These are phyloP conservation scores for Boletus speciosus DNA, from an alignment of 768 basidiomycete species.

Conservation along the genomic window DNA sequence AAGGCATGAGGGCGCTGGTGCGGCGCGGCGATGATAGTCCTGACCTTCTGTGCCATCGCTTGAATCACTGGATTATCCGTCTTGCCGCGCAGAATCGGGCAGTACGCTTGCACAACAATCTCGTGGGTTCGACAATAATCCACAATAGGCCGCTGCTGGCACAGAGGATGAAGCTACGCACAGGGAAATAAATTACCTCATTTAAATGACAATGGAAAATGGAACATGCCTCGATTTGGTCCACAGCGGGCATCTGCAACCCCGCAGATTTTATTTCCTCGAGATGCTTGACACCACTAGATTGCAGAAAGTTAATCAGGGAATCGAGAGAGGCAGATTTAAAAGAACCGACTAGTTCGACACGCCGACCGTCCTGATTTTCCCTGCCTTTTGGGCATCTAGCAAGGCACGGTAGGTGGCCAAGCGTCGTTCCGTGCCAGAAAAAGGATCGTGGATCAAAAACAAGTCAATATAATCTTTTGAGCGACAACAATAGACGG, in stretches of 20 bases:
- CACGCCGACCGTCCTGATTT: slow-evolving; percentile 71
- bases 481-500: not conserved
- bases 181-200: slow-evolving; percentile 6
- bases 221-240: slow-evolving; percentile 70
- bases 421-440: slow-evolving; percentile 62
- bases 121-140: slow-evolving; percentile 61
- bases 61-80: slow-evolving; percentile 53
- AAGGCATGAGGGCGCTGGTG: slow-evolving; percentile 5
- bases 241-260: slow-evolving; percentile 64
- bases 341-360: slow-evolving; percentile 67
- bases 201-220: not conserved
- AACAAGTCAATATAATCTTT: slow-evolving; percentile 69
- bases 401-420: slow-evolving; percentile 68
- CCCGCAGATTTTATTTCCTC: slow-evolving; percentile 69
- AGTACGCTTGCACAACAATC: slow-evolving; percentile 72
- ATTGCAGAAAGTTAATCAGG: not conserved
- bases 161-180: slow-evolving; percentile 70
- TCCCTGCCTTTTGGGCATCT: slow-evolving; percentile 59
- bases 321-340: not conserved
- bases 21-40: slow-evolving; percentile 7
- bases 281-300: slow-evolving; percentile 66
- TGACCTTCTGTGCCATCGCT: slow-evolving; percentile 58
- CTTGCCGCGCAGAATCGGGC: slow-evolving; percentile 63
- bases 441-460: slow-evolving; percentile 71
- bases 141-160: slow-evolving; percentile 77